These are phyloP conservation scores for Petrea volubilis DNA, from an alignment of 257 asterid genomes.

Conservation along the genomic window DNA sequence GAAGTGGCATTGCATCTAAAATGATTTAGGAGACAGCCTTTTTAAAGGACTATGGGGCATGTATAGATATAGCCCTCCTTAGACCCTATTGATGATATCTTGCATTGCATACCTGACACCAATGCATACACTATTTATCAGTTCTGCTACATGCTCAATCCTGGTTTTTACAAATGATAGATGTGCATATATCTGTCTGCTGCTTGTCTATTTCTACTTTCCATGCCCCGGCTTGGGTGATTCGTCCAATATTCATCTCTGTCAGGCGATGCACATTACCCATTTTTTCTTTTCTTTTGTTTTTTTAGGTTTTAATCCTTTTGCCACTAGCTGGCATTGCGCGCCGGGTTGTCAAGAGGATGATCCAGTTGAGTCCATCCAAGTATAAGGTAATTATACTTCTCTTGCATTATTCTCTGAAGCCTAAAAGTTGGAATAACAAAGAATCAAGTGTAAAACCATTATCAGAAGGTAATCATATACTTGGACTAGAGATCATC, in stretches of 20 bases:
- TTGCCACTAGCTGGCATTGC: constrained; percentile 91
- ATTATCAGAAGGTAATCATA: no score
- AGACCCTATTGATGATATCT: neutral
- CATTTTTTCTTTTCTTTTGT: constrained; percentile 19
- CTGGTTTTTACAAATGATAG: neutral
- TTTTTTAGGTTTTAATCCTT: constrained; percentile 75
- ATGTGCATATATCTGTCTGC: neutral
- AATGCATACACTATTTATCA: neutral
- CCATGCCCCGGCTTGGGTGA: constrained; percentile 1
- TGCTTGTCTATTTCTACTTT: neutral
- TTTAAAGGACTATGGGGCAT: neutral
- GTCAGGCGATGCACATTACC: constrained; percentile 12
- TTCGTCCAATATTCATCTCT: neutral
- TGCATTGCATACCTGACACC: neutral
- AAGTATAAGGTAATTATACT: constrained; percentile 67
- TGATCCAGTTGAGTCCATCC: constrained; percentile 83
- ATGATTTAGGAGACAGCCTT: neutral
- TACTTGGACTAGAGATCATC: no score
- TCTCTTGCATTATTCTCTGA: constrained; percentile 13
- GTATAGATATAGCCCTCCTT: neutral
- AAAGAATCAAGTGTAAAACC: no score
- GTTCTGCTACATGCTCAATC: neutral
- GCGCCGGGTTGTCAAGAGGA: constrained; percentile 69
- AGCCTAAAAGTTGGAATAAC: no score
- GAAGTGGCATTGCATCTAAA: neutral